phyloP scores from a whole-genome alignment of 139 green algal genomes.

The Trebouxia sp. region DNA sequence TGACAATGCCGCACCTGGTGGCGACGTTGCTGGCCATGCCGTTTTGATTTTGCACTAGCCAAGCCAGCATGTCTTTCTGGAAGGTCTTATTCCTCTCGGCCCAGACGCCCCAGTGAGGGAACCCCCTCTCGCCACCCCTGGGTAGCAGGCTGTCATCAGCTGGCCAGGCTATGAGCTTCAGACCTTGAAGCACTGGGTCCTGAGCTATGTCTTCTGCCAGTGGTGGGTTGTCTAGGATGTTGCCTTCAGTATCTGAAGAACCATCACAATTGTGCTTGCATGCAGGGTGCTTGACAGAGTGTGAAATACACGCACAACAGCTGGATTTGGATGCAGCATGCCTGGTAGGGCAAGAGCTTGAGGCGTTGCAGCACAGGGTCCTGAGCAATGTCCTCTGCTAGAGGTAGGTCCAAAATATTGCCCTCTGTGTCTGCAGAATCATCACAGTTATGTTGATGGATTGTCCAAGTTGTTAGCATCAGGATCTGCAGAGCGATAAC shows the following conservation, averaged over 20 bases:
- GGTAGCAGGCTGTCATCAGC: slow-evolving; percentile 51
- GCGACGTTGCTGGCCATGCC: slow-evolving; percentile 27
- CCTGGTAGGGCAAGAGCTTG: too few species aligned
- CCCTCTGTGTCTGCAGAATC: too few species aligned
- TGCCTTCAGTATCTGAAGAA: slow-evolving; percentile 57
- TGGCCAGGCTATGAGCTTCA: slow-evolving; percentile 52
- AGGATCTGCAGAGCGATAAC: too few species aligned
- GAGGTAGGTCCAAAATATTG: too few species aligned
- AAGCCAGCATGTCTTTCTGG: slow-evolving; percentile 30
- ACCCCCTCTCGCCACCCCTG: slow-evolving; percentile 46
- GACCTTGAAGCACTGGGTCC: slow-evolving; percentile 45
- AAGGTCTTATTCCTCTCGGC: slow-evolving; percentile 49
- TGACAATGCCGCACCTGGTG: neutral
- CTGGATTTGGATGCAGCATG: too few species aligned
- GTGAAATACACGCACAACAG: too few species aligned
- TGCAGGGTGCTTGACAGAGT: too few species aligned
- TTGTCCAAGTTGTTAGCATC: too few species aligned
- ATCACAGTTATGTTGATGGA: too few species aligned
- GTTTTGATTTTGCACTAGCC: slow-evolving; percentile 32
- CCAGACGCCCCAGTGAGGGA: slow-evolving; percentile 61
- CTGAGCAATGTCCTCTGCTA: too few species aligned
- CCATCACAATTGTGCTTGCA: too few species aligned
- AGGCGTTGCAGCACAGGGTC: too few species aligned
- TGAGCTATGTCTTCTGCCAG: slow-evolving; percentile 68
- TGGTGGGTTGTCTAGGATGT: slow-evolving; percentile 69